Base-by-base conservation (phyloP, 305 asterid species). In the Fraxinus dipetala region DNA sequence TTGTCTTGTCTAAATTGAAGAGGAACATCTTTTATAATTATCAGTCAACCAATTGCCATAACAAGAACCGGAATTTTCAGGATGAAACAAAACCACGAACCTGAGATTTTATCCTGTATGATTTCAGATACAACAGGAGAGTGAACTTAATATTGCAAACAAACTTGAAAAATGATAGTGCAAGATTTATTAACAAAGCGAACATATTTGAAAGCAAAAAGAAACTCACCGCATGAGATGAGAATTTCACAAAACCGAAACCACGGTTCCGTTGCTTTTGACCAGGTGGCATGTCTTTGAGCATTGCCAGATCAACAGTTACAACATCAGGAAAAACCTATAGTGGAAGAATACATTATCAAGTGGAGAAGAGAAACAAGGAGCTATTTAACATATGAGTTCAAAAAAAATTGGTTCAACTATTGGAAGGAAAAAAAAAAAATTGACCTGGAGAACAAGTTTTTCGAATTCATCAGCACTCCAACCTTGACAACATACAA, bases 271-370 rank as follows among this genome's bases (percentile, higher is more conserved):
- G 90, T 67, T 84, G 92, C 86, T 90, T 95, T 87, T 87, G 90
- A 81, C 91, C 91, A 1, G 93, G 87, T 82, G 84, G 84, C 24
- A 78, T 54, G 78, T 90, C 94, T 83, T 91, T 91, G 77, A 77
- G 76, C 87, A 86, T 85, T 81, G 87, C 89, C 78, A 95, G 97
- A 77, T 92, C 94, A 78, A 95, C 87, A 76, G 98, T 91, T 81
- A 82, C 90, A 85, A 92, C 90, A 84, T 91, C 99, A n/a, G 93
- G 93, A 82, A 93, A 95, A 85, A 91, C 91, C 99, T 95, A 82
- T 5, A 72, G 77, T 83, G 54, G 61, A 75, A 83, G 65, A 84
- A 63, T 77, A 30, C 76, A 73, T 70, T 20, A 70, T 48, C 18
- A 34, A 77, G 54, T 35, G 48, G 84, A 78, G 72, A 86, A 78